These are phyloP conservation scores for Betula pendula DNA, from an alignment of 306 rosid species.

Conservation along the genomic window DNA sequence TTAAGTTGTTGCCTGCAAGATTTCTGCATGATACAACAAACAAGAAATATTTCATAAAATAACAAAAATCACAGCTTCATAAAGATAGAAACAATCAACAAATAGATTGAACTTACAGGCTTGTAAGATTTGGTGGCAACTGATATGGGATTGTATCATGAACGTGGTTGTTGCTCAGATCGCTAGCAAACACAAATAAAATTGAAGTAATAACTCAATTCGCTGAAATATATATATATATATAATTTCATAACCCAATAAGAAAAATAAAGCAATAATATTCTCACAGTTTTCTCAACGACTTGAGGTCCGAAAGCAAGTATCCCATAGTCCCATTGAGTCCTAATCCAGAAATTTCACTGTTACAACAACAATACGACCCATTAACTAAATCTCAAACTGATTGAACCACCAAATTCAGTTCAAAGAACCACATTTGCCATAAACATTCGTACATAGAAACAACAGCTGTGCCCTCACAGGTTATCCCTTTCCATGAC, in stretches of 20 bases:
- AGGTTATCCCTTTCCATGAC: slow-evolving; percentile 90
- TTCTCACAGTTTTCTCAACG: slow-evolving; percentile 79
- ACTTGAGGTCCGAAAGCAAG: slow-evolving; percentile 69
- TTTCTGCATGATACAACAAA: slow-evolving; percentile 52
- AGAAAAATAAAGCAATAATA: slow-evolving; percentile 15
- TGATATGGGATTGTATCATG: slow-evolving; percentile 84
- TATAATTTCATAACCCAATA: not conserved
- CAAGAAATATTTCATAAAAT: not conserved
- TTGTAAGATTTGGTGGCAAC: slow-evolving; percentile 90
- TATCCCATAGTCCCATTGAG: slow-evolving; percentile 91
- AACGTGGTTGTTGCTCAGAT: slow-evolving; percentile 76
- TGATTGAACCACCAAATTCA: not conserved
- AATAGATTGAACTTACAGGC: slow-evolving; percentile 59
- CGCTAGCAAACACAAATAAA: slow-evolving; percentile 43
- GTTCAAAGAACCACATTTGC: slow-evolving; percentile 2
- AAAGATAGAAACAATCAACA: slow-evolving; percentile 14
- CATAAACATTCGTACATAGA: slow-evolving; percentile 64
- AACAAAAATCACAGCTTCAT: slow-evolving; percentile 10
- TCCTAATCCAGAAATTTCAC: slow-evolving; percentile 81
- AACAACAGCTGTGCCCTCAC: slow-evolving; percentile 85
- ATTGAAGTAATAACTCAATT: slow-evolving; percentile 4
- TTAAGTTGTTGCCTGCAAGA: slow-evolving; percentile 72
- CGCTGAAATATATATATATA: not conserved
- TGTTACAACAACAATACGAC: slow-evolving; percentile 35
- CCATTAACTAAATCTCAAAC: slow-evolving; percentile 28